Evolutionary conservation across 768 basidiomycete genomes (phyloP).

Genomic region (Boletus reticuloceps): DNA sequence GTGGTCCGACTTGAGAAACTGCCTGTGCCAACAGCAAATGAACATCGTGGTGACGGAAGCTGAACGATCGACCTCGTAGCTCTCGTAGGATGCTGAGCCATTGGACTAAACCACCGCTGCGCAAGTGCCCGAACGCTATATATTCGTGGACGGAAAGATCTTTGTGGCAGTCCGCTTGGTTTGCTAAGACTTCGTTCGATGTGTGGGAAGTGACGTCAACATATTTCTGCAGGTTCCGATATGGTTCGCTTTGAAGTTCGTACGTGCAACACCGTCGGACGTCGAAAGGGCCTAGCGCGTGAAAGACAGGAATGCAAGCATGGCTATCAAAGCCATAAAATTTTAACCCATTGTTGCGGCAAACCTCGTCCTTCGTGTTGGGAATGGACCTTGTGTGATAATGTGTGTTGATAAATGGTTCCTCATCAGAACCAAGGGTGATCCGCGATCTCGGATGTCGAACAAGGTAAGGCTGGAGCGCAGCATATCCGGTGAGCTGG

Average conservation of each 20-base stretch:
- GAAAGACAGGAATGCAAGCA: slow-evolving; percentile 10
- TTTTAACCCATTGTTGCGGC: slow-evolving; percentile 35
- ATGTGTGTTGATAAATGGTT: slow-evolving; percentile 16
- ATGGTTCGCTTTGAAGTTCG: slow-evolving; percentile 31
- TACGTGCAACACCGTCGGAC: slow-evolving; percentile 31
- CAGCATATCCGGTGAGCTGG: slow-evolving; percentile 10
- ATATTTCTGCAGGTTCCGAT: slow-evolving; percentile 38
- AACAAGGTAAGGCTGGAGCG: slow-evolving; percentile 8
- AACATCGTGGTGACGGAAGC: slow-evolving; percentile 39
- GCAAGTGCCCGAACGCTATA: slow-evolving; percentile 43
- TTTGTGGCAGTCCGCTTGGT: slow-evolving; percentile 39
- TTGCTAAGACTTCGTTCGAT: slow-evolving; percentile 43
- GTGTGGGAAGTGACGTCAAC: slow-evolving; percentile 36
- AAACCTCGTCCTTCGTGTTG: slow-evolving; percentile 7
- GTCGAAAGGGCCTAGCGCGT: slow-evolving; percentile 7
- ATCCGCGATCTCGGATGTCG: slow-evolving; percentile 18
- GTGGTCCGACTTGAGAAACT: slow-evolving; percentile 41
- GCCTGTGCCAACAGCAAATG: slow-evolving; percentile 44
- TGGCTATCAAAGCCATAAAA: slow-evolving; percentile 30
- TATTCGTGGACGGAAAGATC: slow-evolving; percentile 46
- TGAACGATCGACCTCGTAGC: slow-evolving; percentile 37
- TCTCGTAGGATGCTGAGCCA: slow-evolving; percentile 53
- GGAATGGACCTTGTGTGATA: slow-evolving; percentile 17
- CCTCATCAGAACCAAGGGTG: slow-evolving; percentile 20
- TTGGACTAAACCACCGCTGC: slow-evolving; percentile 44